Evolutionary conservation across 2,329 filamentous ascomycete species (phyloP).

Genomic region (Apiospora kogelbergensis): DNA sequence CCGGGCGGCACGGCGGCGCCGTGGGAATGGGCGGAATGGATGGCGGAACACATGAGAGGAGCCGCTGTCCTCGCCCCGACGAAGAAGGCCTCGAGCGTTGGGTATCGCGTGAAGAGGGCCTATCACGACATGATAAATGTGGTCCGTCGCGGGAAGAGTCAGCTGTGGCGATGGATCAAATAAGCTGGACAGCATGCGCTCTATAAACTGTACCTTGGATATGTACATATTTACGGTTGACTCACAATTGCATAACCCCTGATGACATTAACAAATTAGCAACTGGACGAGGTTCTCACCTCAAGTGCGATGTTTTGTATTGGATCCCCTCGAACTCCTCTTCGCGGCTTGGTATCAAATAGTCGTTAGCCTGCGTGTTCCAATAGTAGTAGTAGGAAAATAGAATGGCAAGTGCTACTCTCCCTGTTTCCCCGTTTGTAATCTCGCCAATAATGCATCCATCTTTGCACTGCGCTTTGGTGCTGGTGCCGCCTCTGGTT

Average conservation of each 20-base stretch:
- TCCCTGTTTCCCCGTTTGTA: neutral
- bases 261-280: neutral
- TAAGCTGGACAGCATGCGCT: neutral
- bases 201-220: neutral
- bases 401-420: slow-evolving; percentile 1
- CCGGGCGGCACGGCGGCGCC: slow-evolving; percentile 59
- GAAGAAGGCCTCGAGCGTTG: neutral
- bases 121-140: slow-evolving; percentile 12
- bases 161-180: slow-evolving; percentile 10
- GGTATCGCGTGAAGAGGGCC: slow-evolving; percentile 4
- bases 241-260: neutral
- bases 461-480: neutral
- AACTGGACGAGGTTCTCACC: neutral
- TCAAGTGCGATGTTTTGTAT: neutral
- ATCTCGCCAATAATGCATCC: neutral
- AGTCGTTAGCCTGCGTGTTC: neutral
- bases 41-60: slow-evolving; percentile 45
- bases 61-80: neutral
- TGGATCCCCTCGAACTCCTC: neutral
- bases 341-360: slow-evolving; percentile 23
- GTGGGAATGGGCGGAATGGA: slow-evolving; percentile 72
- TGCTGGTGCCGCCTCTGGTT: slow-evolving; percentile 12
- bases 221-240: neutral
- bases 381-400: neutral
- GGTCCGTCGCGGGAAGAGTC: slow-evolving; percentile 9